A percentile compares a stretch with the other conserved stretches of the same genome.
These are phyloP conservation scores for Fallopia convolvulus DNA, from an alignment of 148 eudicot species.

Conservation along the genomic window DNA sequence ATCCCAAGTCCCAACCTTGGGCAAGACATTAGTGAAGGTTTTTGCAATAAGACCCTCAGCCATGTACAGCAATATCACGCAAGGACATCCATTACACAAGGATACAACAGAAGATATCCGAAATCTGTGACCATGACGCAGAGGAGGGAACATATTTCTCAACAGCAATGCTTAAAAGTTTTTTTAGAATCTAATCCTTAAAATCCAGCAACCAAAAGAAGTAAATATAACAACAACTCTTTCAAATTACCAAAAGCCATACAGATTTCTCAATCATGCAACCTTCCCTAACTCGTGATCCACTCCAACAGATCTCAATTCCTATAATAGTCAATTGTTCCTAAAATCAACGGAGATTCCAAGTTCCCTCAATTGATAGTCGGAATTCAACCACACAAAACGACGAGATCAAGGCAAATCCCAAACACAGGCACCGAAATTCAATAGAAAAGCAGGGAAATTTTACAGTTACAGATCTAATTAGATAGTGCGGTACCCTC, in stretches of 20 bases:
- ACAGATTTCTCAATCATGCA: not conserved
- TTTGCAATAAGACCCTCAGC: not conserved
- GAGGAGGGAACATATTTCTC: not conserved
- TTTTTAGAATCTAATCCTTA: not conserved
- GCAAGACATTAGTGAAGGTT: not conserved
- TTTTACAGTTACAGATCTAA: slow-evolving; percentile 2
- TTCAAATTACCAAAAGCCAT: not conserved
- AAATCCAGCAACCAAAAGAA: not conserved
- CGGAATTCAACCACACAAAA: not conserved
- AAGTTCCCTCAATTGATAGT: not conserved
- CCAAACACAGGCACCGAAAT: slow-evolving; percentile 3
- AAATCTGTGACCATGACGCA: not conserved
- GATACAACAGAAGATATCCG: no score
- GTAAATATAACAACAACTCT: not conserved
- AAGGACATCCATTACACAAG: not conserved
- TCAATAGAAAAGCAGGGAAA: not conserved
- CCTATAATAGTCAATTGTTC: not conserved
- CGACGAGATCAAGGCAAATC: slow-evolving; percentile 5
- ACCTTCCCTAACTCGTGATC: not conserved
- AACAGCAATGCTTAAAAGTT: not conserved
- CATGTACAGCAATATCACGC: not conserved
- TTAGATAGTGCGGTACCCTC: slow-evolving; percentile 28
- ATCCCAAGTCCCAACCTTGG: not conserved
- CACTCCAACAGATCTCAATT: not conserved
- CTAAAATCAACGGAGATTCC: not conserved